Evolutionary conservation across 257 asterid species (phyloP).

Genomic region (Eustoma russellianum): DNA sequence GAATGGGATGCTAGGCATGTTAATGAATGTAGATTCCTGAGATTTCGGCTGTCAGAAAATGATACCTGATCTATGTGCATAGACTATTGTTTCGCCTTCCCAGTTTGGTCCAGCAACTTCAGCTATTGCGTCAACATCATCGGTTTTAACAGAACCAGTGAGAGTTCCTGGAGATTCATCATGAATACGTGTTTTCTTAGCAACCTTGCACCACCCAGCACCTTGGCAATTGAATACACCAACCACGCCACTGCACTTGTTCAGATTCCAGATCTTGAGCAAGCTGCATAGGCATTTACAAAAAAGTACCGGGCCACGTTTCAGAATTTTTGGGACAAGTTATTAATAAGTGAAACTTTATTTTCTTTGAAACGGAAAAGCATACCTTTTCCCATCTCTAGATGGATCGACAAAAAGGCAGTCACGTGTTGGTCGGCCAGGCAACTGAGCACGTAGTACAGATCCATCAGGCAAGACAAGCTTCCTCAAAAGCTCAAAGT

Average conservation of each 20-base stretch:
- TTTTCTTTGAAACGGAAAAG: neutral
- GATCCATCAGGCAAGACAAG: slow-evolving; percentile 93
- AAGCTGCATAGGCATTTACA: slow-evolving; percentile 41
- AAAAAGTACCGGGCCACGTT: neutral
- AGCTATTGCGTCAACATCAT: slow-evolving; percentile 54
- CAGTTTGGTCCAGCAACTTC: slow-evolving; percentile 72
- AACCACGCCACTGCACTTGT: slow-evolving; percentile 70
- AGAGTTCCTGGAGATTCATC: slow-evolving; percentile 87
- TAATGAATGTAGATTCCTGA: neutral
- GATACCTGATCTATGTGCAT: slow-evolving; percentile 51
- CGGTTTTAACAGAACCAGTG: slow-evolving; percentile 58
- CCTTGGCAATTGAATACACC: slow-evolving; percentile 99
- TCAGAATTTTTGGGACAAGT: neutral
- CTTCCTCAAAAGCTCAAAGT: slow-evolving; percentile 80
- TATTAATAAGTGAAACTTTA: neutral
- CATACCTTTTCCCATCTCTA: slow-evolving; percentile 80
- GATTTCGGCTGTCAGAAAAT: neutral
- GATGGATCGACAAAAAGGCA: slow-evolving; percentile 90
- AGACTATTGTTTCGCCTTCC: slow-evolving; percentile 65
- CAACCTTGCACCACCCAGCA: slow-evolving; percentile 87
- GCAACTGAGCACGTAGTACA: slow-evolving; percentile 75
- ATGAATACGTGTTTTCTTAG: slow-evolving; percentile 79
- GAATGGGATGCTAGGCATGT: neutral
- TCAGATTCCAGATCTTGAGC: slow-evolving; percentile 87
- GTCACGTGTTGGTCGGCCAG: slow-evolving; percentile 88